Evolutionary conservation across 1,284 basidiomycete species (phyloP).

Genomic region (Ceratobasidium sp.): DNA sequence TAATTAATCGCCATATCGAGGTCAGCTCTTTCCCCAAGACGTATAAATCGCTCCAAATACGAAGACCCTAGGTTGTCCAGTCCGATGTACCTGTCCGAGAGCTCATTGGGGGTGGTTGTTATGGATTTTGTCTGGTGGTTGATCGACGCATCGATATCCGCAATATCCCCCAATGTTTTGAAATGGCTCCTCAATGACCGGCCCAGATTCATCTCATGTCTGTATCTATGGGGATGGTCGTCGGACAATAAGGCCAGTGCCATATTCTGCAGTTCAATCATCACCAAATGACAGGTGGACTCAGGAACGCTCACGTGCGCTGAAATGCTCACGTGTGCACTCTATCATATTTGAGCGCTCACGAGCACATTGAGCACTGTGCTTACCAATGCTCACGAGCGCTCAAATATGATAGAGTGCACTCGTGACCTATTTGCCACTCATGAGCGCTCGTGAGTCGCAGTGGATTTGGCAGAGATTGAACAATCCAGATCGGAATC

Average conservation of each 20-base stretch:
- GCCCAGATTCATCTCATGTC: background rate
- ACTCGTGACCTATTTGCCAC: no score
- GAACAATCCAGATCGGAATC: background rate
- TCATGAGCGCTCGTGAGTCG: no score
- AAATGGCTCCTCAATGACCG: background rate
- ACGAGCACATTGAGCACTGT: no score
- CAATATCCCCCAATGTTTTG: background rate
- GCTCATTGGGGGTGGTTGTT: background rate
- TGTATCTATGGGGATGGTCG: background rate
- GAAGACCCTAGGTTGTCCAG: background rate
- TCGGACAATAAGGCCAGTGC: background rate
- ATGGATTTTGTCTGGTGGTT: background rate
- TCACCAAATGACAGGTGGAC: no score
- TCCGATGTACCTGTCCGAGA: background rate
- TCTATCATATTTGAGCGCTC: no score
- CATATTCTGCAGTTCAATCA: background rate
- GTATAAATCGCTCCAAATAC: background rate
- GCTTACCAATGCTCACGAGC: no score
- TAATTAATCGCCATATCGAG: background rate
- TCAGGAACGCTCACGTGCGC: no score
- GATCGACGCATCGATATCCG: slow-evolving; percentile 3
- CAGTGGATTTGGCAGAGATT: no score
- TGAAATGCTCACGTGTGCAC: no score
- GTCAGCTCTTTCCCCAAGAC: background rate
- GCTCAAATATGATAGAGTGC: no score